Evolutionary conservation across 2,329 filamentous ascomycete species (phyloP).

Genomic region (Arthrinium phaeospermum): DNA sequence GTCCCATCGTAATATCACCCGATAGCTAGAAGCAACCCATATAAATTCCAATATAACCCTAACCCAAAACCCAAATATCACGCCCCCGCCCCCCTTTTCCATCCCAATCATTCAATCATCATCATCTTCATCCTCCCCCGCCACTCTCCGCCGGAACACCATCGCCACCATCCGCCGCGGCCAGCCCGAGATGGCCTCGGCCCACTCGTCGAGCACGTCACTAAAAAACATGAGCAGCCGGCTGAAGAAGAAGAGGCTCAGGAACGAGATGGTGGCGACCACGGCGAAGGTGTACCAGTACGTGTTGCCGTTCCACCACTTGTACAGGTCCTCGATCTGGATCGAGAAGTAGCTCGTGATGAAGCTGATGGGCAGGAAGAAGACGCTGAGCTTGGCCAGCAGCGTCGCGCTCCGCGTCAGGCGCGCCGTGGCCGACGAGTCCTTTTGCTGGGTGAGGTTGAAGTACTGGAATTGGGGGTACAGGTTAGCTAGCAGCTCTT

Average conservation of each 20-base stretch:
- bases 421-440: constrained; percentile 73
- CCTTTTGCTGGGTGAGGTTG: constrained; percentile 77
- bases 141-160: not conserved
- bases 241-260: constrained; percentile 61
- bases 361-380: constrained; percentile 77
- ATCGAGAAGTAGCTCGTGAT: constrained; percentile 78
- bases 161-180: constrained; percentile 7
- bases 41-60: not conserved
- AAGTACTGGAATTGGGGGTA: constrained; percentile 63
- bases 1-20: not conserved
- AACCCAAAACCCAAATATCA: not conserved
- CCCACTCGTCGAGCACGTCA: constrained; percentile 48
- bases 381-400: constrained; percentile 75
- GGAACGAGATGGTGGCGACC: constrained; percentile 63
- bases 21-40: not conserved
- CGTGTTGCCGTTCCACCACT: constrained; percentile 62
- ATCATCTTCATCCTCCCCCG: not conserved
- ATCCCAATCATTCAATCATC: not conserved
- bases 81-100: not conserved
- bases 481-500: not conserved
- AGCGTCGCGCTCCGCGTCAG: constrained; percentile 75
- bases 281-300: constrained; percentile 74
- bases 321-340: constrained; percentile 62
- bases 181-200: constrained; percentile 32
- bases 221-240: constrained; percentile 52